Percentiles rank a stretch among this genome's conserved stretches.
These are phyloP conservation scores for Rutstroemia sp. DNA, from an alignment of 2,329 filamentous ascomycete species.

Conservation along the genomic window DNA sequence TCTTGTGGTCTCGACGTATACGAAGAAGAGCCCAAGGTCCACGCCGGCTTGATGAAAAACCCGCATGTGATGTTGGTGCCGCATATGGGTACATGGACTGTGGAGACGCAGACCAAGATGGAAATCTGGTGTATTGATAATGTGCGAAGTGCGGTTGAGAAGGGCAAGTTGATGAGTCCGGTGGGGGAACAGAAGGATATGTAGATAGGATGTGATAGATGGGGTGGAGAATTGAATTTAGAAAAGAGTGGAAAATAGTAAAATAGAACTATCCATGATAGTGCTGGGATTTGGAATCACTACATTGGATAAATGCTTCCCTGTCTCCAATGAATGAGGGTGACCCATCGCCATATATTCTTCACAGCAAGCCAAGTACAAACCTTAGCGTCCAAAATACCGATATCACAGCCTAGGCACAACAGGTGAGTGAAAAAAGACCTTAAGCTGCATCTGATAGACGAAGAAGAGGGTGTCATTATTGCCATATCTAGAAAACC, in stretches of 20 bases:
- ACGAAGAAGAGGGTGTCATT: too few relatives aligned
- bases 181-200: slow-evolving; percentile 63
- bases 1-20: slow-evolving; percentile 74
- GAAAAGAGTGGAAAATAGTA: neutral
- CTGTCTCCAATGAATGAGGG: too few relatives aligned
- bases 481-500: too few relatives aligned
- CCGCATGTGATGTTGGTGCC: slow-evolving; percentile 68
- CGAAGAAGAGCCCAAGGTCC: slow-evolving; percentile 71
- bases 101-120: slow-evolving; percentile 59
- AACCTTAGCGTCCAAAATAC: too few relatives aligned
- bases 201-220: slow-evolving; percentile 6
- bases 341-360: too few relatives aligned
- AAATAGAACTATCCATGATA: too few relatives aligned
- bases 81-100: slow-evolving; percentile 80
- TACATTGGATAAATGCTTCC: too few relatives aligned
- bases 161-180: slow-evolving; percentile 56
- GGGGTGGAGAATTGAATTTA: neutral
- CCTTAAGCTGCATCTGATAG: too few relatives aligned
- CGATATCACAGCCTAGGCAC: too few relatives aligned
- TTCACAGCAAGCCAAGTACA: too few relatives aligned
- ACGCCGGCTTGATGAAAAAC: slow-evolving; percentile 64
- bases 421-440: too few relatives aligned
- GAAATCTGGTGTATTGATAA: slow-evolving; percentile 71
- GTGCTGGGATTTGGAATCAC: too few relatives aligned
- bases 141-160: slow-evolving; percentile 53